Evolutionary conservation across 768 basidiomycete genomes (phyloP).

Genomic region (Leucocoprinus sp.): DNA sequence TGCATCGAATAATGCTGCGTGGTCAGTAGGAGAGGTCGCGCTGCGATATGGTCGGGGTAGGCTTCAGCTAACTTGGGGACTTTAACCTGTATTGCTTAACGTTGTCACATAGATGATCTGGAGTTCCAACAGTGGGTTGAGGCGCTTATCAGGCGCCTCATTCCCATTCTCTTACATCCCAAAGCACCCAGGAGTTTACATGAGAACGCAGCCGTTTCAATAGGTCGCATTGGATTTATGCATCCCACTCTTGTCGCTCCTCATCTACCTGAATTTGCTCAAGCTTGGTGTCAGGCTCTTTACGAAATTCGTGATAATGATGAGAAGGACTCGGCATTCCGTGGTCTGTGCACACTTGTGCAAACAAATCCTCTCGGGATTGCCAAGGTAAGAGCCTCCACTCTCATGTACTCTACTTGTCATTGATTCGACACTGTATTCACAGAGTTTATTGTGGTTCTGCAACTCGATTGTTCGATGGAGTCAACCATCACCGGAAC

Average conservation of each 20-base stretch:
- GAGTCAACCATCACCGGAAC: conserved; percentile 85
- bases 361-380: conserved; percentile 92
- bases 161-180: conserved; percentile 87
- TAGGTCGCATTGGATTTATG: conserved; percentile 92
- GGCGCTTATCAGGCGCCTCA: conserved; percentile 77
- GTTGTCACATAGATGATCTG: conserved; percentile 45
- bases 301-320: conserved; percentile 99
- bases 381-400: conserved; percentile 56
- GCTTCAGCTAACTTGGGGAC: conserved; percentile 14
- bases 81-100: conserved; percentile 3
- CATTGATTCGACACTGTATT: neutral
- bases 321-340: conserved; percentile 98
- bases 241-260: conserved; percentile 86
- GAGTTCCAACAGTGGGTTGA: conserved; percentile 93
- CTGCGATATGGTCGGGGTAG: conserved; percentile 79
- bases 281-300: conserved; percentile 93
- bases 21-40: conserved; percentile 99
- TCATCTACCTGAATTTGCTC: conserved; percentile 82
- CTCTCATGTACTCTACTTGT: neutral
- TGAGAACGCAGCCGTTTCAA: conserved; percentile 98
- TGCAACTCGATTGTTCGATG: conserved; percentile 96
- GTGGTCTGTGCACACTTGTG: conserved; percentile 93
- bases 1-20: conserved; percentile 98
- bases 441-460: conserved; percentile 90
- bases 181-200: conserved; percentile 91